Evolutionary conservation across 306 rosid genomes (phyloP), one percentile per base, ranked within the genome.

Genomic region (Herpetospermum pedunculosum): DNA sequence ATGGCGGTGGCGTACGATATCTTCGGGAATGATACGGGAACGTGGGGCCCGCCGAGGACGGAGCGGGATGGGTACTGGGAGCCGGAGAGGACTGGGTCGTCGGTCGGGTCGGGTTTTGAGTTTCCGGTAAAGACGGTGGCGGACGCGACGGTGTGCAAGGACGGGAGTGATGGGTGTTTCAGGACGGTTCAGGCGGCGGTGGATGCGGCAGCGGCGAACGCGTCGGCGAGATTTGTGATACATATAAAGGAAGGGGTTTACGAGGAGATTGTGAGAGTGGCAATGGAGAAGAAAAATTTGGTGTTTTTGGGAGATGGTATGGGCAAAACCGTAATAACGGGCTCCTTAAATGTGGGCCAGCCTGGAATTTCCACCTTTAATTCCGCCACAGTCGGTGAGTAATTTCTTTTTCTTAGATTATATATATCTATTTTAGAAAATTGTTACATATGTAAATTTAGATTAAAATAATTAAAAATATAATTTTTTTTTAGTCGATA

Each of bases 51-150:
- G 0, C 91, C 96, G 0, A 64, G 23, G 16, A 94, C 99, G 0
- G 99, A 94, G 81, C 84, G 99, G 0, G 83, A 85, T 49, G 95
- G 95, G 8, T 86, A 85, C 82, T 94, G 99, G 99, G 95, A 76
- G 2, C 0, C n/a, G n/a, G n/a, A 2, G 50, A 4, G 8, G 0
- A 69, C 44, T 2, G 28, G 12, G 6, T 19, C 43, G 8, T 58
- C 81, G 14, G 0, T 8, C 40, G 12, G 10, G 30, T 21, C 30
- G 7, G 78, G 65, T 0, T 18, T 26, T 8, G 87, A 87, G 2
- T 37, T 91, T 8, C 97, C 97, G 62, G 0, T 44, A 23, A 43
- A 70, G 5, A 34, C 83, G 68, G 75, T 12, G 68, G 81, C 81
- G 35, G 84, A 91, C 47, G 90, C 34, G 43, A 89, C 88, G 40